Evolutionary conservation across 768 basidiomycete species (phyloP), one percentile per base, ranked within the genome.

Genomic region (Boletus tylopilopsis): DNA sequence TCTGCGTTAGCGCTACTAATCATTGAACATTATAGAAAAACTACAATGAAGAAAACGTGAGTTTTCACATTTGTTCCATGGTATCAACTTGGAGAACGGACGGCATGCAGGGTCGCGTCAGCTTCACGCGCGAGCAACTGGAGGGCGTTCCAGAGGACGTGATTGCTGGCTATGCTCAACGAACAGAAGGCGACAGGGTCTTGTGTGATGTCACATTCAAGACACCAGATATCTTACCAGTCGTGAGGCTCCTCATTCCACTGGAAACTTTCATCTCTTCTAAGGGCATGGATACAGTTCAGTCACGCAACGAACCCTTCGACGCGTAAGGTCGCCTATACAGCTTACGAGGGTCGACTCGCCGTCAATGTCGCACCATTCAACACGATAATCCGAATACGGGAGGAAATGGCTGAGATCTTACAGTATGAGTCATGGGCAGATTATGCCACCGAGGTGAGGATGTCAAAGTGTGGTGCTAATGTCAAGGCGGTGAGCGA

Each of bases 41-140:
- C 71, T 88, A 83, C 73, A 91, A 89, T 56, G 89, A 93, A 63
- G 90, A 93, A 66, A 82, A 87, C 37, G 88, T 86, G 54, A 49
- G 73, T 54, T 18, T 8, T 18, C 16, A 21, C 2, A 23, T 30
- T 42, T 15, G 19, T 11, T 52, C 25, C 4, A 16, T 5, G 5
- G 18, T 42, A 19, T 34, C 22, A 39, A 41, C 34, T n/a, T n/a
- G n/a, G n/a, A 6, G 29, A 21, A 33, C 42, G 7, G 33, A 45
- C 18, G 32, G 34, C 60, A 19, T 27, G 16, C 49, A 90, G 87
- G 81, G 76, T 15, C 65, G 69, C 24, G 71, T 90, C 36, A 73
- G 77, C 11, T 87, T 90, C 59, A 87, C 84, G 0, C 69, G 68
- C 22, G 80, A 86, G 51, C 86, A 92, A 60, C 76, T 94, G 36